Base-by-base conservation (phyloP, 768 basidiomycete species). In the Pilatotrama ljubarskyi region DNA sequence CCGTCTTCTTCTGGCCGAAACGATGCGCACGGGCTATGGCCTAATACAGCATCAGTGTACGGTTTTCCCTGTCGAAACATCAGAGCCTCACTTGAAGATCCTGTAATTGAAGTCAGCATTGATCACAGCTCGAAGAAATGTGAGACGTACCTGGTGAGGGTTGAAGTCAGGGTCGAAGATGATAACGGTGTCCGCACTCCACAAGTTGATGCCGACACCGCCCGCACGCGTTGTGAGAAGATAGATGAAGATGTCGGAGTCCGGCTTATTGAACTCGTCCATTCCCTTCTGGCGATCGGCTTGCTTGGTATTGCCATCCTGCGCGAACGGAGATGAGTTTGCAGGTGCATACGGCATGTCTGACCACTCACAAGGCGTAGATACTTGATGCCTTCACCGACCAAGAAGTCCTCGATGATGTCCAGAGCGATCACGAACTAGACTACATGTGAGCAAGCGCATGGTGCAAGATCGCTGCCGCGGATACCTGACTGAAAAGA, bases 111-210 rank as follows among this genome's bases (percentile, higher is more conserved):
- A 61, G 40, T 64, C 38, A 7, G 47, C 10, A 44, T 52, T 36
- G 37, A 51, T 13, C 13, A 35, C 42, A 6, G 2, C 35, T 24
- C 15, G 15, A 14, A 17, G 3, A 40, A 29, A 18, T 15, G 37
- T 50, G 29, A 38, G 48, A 72, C 81, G 25, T 47, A 88, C 89
- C 80, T 90, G 90, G 74, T 97, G 94, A n/a, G 96, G 96, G 69
- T 99, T 99, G 73, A 95, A 99, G 76, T 99, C 97, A 0, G 95
- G 94, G 70, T 99, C 96, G 66, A 88, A 92, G 55, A 94, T 87
- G 43, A 94, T 89, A 26, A 95, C 94, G 0, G 95, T 96, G 71
- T 98, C 96, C 18, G 96, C 95, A 8, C 87, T 91, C 77, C 89
- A 82, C 62, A 84, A 83, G 71, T 98, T 98, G 72, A 98, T 90